phyloP scores from a whole-genome alignment of 192 early-diverging fungal genomes.

The Coemansia sp. region DNA sequence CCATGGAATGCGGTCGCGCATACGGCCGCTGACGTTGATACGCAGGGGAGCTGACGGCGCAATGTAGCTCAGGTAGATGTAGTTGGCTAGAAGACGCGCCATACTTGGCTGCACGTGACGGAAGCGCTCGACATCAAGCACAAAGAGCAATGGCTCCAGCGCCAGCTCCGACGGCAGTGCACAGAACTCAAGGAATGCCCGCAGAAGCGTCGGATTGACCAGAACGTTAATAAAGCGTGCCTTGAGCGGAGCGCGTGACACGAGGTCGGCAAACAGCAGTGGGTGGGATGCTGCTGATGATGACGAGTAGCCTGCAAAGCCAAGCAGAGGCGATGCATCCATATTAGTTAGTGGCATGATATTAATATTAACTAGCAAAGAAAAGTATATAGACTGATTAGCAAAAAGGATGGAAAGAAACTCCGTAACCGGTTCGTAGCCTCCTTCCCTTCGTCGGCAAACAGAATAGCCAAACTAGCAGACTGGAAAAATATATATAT shows the following conservation, averaged over 20 bases:
- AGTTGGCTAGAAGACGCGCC: constrained; percentile 58
- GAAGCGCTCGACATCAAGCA: constrained; percentile 82
- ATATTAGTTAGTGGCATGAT: constrained; percentile 4
- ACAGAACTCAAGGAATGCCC: constrained; percentile 50
- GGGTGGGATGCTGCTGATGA: background rate
- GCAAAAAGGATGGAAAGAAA: background rate
- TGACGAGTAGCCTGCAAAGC: constrained; percentile 1
- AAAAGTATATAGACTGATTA: background rate
- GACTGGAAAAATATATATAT: too few relatives aligned
- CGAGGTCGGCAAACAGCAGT: constrained; percentile 10
- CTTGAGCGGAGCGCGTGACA: constrained; percentile 43
- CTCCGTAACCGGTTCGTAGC: background rate
- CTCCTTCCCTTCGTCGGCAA: too few relatives aligned
- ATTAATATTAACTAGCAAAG: too few relatives aligned
- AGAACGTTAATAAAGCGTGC: constrained; percentile 55
- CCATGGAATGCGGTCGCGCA: constrained; percentile 72
- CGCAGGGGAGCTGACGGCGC: constrained; percentile 64
- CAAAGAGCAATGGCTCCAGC: constrained; percentile 80
- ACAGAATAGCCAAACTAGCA: too few relatives aligned
- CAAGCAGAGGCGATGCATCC: constrained; percentile 22
- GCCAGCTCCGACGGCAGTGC: constrained; percentile 65
- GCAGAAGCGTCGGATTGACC: constrained; percentile 25
- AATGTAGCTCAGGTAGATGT: constrained; percentile 80
- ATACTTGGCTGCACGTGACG: constrained; percentile 54
- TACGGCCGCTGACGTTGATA: constrained; percentile 71